A percentile compares a stretch with the other conserved stretches of the same genome.
Conservation (phyloP, 2,329 filamentous ascomycete genomes). For the Penicillium oxalicum region DNA sequence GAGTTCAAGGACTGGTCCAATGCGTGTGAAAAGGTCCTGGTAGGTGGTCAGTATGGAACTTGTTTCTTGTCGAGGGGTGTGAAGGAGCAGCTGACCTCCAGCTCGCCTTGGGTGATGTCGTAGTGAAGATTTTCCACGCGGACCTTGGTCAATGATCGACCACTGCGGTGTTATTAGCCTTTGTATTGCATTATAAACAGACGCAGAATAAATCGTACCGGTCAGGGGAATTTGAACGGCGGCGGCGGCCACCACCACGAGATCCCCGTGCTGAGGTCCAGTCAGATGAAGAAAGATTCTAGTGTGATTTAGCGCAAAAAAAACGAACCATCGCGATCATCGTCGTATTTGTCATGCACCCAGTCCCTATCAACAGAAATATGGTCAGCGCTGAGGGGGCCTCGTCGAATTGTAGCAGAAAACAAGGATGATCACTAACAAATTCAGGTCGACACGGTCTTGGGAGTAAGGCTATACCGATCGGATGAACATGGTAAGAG, state of each 20-base stretch:
- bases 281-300: slow-evolving; percentile 15
- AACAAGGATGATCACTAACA: slow-evolving; percentile 27
- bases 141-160: slow-evolving; percentile 60
- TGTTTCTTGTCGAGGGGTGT: neutral
- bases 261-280: slow-evolving; percentile 34
- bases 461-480: slow-evolving; percentile 41
- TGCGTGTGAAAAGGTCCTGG: slow-evolving; percentile 73
- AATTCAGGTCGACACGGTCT: slow-evolving; percentile 43
- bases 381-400: slow-evolving; percentile 4
- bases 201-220: slow-evolving; percentile 24
- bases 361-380: slow-evolving; percentile 61
- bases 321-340: slow-evolving; percentile 52
- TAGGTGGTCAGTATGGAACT: neutral
- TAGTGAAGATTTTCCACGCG: slow-evolving; percentile 89
- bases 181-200: neutral
- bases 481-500: slow-evolving; percentile 27
- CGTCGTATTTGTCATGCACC: slow-evolving; percentile 88
- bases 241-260: slow-evolving; percentile 41
- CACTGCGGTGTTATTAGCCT: slow-evolving; percentile 36
- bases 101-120: slow-evolving; percentile 77
- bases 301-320: slow-evolving; percentile 2
- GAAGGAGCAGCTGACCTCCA: slow-evolving; percentile 55
- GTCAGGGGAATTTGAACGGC: slow-evolving; percentile 32
- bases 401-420: neutral
- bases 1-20: slow-evolving; percentile 64